phyloP scores from a whole-genome alignment of 1,139 yeast genomes.

The Hyphopichia buzzinii region DNA sequence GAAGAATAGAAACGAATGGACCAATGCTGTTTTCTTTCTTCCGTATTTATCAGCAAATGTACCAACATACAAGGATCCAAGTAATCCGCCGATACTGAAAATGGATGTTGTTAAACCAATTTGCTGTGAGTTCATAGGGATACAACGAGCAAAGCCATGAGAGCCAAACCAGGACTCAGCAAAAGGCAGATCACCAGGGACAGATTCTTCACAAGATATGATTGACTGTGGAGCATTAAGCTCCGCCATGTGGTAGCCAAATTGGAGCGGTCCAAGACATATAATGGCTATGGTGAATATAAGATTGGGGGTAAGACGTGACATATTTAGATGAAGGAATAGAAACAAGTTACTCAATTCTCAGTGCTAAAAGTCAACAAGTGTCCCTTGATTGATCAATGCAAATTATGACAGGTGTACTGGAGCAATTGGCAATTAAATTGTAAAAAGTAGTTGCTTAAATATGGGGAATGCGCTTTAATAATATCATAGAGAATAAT shows the following conservation, averaged over 20 bases:
- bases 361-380: no score
- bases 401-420: no score
- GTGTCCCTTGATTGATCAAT: no score
- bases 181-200: slow-evolving; percentile 33
- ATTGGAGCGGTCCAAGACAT: slow-evolving; percentile 47
- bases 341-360: no score
- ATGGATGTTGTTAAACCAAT: slow-evolving; percentile 82
- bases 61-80: slow-evolving; percentile 77
- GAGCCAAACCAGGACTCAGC: slow-evolving; percentile 37
- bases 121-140: slow-evolving; percentile 60
- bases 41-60: slow-evolving; percentile 67
- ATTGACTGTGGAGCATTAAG: slow-evolving; percentile 46
- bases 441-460: no score
- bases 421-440: no score
- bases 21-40: slow-evolving; percentile 53
- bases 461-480: neutral
- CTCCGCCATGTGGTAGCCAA: slow-evolving; percentile 52
- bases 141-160: slow-evolving; percentile 43
- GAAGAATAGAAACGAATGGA: slow-evolving; percentile 55
- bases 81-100: slow-evolving; percentile 81
- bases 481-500: no score
- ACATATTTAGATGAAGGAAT: no score
- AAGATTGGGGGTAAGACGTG: slow-evolving; percentile 23
- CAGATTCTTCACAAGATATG: slow-evolving; percentile 32
- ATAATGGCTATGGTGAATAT: slow-evolving; percentile 31